These are phyloP conservation scores for Globisporangium cederbergense DNA, from an alignment of 352 stramenopile species.

Conservation along the genomic window DNA sequence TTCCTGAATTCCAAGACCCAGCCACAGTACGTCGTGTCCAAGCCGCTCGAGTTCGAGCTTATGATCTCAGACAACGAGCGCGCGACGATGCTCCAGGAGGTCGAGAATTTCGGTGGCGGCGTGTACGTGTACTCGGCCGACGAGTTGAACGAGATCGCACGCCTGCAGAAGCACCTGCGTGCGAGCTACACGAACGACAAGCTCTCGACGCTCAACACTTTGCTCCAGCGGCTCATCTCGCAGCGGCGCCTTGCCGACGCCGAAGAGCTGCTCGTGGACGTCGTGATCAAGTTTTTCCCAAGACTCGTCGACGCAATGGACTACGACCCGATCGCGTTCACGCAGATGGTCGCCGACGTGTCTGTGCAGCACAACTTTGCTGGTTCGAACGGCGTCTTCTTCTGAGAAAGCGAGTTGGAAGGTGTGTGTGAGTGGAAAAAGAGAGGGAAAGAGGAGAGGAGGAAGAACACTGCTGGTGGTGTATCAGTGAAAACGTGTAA, in stretches of 20 bases:
- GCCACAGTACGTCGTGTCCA: constrained; percentile 32
- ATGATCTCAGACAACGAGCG: constrained; percentile 58
- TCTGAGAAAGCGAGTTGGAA: neutral
- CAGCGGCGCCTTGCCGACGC: constrained; percentile 35
- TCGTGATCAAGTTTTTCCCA: constrained; percentile 64
- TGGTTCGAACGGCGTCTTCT: constrained; percentile 11
- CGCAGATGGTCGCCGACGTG: constrained; percentile 54
- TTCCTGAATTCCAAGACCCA: constrained; percentile 10
- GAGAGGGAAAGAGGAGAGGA: neutral
- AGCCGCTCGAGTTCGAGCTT: constrained; percentile 34
- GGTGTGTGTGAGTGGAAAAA: neutral
- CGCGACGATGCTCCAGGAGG: constrained; percentile 55
- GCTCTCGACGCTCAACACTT: constrained; percentile 14
- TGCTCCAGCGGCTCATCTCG: constrained; percentile 34
- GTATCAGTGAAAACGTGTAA: constrained; percentile 10
- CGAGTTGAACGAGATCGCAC: constrained; percentile 54
- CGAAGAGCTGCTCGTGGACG: constrained; percentile 60
- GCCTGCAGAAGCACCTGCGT: constrained; percentile 53
- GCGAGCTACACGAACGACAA: constrained; percentile 14
- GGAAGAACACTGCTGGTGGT: neutral
- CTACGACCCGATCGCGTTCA: constrained; percentile 70
- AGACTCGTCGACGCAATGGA: constrained; percentile 77
- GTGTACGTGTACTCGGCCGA: constrained; percentile 82
- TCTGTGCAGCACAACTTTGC: constrained; percentile 2
- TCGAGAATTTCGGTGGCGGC: constrained; percentile 52